Base-by-base conservation (phyloP, 805 yeast genomes). In the Wickerhamomyces sydowiorum region DNA sequence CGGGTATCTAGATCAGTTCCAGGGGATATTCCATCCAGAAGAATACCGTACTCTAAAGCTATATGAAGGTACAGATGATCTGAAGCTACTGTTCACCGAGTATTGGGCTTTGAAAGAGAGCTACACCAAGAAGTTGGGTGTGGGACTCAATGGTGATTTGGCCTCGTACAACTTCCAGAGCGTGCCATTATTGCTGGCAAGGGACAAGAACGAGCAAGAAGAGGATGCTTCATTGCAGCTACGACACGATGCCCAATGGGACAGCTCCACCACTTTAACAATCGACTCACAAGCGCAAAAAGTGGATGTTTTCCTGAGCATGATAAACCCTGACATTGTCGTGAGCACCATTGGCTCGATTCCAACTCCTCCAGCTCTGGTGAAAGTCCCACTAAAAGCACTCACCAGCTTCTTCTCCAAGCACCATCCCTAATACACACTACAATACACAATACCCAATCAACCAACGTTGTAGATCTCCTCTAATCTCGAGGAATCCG, bases 61-160 rank as follows among this genome's bases (percentile, higher is more conserved):
- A 0, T 47, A 52, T n/a, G 18, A 37, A 2, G 35, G 41, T 12
- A 30, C 44, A 8, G 43, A 39, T 1, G 41, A 42, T 0, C 20
- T 45, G 5, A 53, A 63, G 40, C 61, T 62, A 7, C 48, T 65
- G 2, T 73, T 82, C 50, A 74, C 82, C 17, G 77, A 76, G 31
- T 68, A 73, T 28, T 86, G 96, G 96, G 84, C 95, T 0, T 58
- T 86, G 41, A 86, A 86, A 55, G 96, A 86, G 56, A 78, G 87
- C 18, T 83, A 77, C 53, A 73, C 86, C 7, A 86, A 86, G 52
- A 74, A 70, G 30, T 51, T 73, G 2, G 95, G 95, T 0, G 60
- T 70, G 15, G 95, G 95, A 0, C 57, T 78, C 13, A 65, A 65
- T 40, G 59, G 61, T 24, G 61, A 65, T 38, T 46, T 69, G 24